phyloP scores from a whole-genome alignment of 768 basidiomycete species.

The Pleurotus tuber-regium region DNA sequence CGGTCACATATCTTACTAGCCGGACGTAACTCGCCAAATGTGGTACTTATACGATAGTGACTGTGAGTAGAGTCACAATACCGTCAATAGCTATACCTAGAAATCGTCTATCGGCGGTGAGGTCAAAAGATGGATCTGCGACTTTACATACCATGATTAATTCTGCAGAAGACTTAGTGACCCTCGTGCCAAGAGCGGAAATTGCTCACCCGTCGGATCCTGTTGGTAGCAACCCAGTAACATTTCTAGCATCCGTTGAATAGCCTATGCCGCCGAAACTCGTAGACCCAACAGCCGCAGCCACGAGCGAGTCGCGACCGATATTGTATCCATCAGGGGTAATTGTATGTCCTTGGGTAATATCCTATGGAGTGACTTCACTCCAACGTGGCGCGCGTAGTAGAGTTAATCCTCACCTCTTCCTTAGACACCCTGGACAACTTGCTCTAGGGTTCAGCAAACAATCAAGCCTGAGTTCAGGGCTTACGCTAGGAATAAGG shows the following conservation, averaged over 20 bases:
- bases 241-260: slow-evolving; percentile 38
- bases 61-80: slow-evolving; percentile 9
- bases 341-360: slow-evolving; percentile 37
- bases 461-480: too few relatives aligned
- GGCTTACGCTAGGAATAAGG: slow-evolving; percentile 60
- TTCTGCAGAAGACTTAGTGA: too few relatives aligned
- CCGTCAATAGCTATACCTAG: slow-evolving; percentile 12
- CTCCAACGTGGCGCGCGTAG: not conserved
- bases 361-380: slow-evolving; percentile 24
- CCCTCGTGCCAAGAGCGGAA: too few relatives aligned
- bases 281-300: slow-evolving; percentile 26
- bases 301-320: slow-evolving; percentile 29
- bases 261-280: slow-evolving; percentile 35
- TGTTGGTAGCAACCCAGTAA: slow-evolving; percentile 53
- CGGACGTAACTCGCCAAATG: too few relatives aligned
- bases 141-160: slow-evolving; percentile 1
- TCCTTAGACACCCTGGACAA: slow-evolving; percentile 50
- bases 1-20: too few relatives aligned
- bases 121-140: too few relatives aligned
- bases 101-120: not conserved
- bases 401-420: slow-evolving; percentile 16
- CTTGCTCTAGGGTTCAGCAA: too few relatives aligned
- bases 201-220: slow-evolving; percentile 52
- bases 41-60: too few relatives aligned
- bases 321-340: slow-evolving; percentile 47